Evolutionary conservation across 805 yeast genomes (phyloP).

Genomic region (Wickerhamiella alocasiicola): DNA sequence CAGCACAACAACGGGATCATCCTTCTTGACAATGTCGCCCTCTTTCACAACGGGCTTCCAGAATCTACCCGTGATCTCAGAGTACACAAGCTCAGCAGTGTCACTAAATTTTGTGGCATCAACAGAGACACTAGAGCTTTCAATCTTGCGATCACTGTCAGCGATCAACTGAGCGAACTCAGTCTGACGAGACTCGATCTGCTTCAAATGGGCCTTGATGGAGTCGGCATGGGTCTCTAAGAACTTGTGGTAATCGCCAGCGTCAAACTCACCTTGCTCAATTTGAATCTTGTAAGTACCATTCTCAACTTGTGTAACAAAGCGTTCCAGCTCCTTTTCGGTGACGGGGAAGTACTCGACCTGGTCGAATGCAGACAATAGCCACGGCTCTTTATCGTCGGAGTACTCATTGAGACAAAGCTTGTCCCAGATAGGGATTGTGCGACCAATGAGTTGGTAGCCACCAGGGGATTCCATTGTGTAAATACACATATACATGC

Average conservation of each 20-base stretch:
- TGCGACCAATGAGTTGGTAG: slow-evolving; percentile 89
- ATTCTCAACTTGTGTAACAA: slow-evolving; percentile 60
- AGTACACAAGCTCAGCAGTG: slow-evolving; percentile 70
- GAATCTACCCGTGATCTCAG: slow-evolving; percentile 90
- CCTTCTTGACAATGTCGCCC: slow-evolving; percentile 61
- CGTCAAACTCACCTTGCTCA: slow-evolving; percentile 70
- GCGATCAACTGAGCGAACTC: slow-evolving; percentile 73
- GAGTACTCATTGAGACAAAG: slow-evolving; percentile 39
- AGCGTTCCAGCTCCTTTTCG: slow-evolving; percentile 65
- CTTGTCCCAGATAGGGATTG: slow-evolving; percentile 97
- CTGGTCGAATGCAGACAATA: slow-evolving; percentile 84
- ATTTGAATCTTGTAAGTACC: slow-evolving; percentile 71
- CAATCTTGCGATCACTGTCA: slow-evolving; percentile 30
- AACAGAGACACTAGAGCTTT: slow-evolving; percentile 18
- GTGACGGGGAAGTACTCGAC: slow-evolving; percentile 86
- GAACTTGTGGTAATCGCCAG: slow-evolving; percentile 67
- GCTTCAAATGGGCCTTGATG: slow-evolving; percentile 40
- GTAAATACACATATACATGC: slow-evolving; percentile 97
- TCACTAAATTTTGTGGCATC: slow-evolving; percentile 55
- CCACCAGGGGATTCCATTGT: slow-evolving; percentile 99
- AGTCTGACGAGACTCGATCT: slow-evolving; percentile 56
- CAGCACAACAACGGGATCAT: slow-evolving; percentile 74
- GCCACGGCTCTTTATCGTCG: slow-evolving; percentile 63
- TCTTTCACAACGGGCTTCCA: slow-evolving; percentile 82
- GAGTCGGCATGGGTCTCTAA: slow-evolving; percentile 57